Percentiles rank a stretch among this genome's conserved stretches.
These are phyloP conservation scores for Trichoderma citrinoviride DNA, from an alignment of 2,329 filamentous ascomycete genomes.

Conservation along the genomic window DNA sequence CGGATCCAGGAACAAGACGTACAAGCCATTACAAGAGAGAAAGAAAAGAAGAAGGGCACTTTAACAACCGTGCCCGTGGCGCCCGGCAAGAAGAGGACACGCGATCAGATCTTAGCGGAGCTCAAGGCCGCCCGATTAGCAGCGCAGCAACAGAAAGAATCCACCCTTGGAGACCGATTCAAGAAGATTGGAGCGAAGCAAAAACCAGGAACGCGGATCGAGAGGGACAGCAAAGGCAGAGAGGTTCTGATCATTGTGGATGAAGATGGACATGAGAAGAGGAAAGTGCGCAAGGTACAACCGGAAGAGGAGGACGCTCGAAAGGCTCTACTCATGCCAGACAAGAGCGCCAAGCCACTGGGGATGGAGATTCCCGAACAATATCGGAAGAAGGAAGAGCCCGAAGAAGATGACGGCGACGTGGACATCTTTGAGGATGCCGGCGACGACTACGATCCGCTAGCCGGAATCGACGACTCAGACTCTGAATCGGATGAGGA, in stretches of 20 bases:
- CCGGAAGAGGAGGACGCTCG: constrained; percentile 37
- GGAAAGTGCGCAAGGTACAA: constrained; percentile 58
- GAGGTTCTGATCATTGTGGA: constrained; percentile 65
- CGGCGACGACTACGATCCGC: constrained; percentile 65
- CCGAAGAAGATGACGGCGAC: constrained; percentile 54
- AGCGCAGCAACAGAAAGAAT: constrained; percentile 53
- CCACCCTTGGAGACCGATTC: constrained; percentile 57
- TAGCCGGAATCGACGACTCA: constrained; percentile 55
- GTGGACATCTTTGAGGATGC: constrained; percentile 65
- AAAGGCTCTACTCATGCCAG: constrained; percentile 50
- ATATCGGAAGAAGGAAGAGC: constrained; percentile 47
- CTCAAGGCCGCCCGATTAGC: constrained; percentile 62
- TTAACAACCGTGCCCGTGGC: constrained; percentile 52
- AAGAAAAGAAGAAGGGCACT: constrained; percentile 59
- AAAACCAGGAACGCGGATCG: constrained; percentile 55
- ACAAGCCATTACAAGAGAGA: constrained; percentile 51
- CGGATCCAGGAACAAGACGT: constrained; percentile 55
- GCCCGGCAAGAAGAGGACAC: constrained; percentile 59
- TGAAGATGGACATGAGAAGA: constrained; percentile 63
- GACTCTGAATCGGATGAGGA: constrained; percentile 46
- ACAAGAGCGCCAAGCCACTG: constrained; percentile 55
- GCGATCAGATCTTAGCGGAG: constrained; percentile 66
- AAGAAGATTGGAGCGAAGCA: constrained; percentile 61
- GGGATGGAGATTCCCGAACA: constrained; percentile 66
- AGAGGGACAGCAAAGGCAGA: constrained; percentile 58